Conservation (phyloP, 2,329 filamentous ascomycete species). For the Pseudodiploospora longispora region DNA sequence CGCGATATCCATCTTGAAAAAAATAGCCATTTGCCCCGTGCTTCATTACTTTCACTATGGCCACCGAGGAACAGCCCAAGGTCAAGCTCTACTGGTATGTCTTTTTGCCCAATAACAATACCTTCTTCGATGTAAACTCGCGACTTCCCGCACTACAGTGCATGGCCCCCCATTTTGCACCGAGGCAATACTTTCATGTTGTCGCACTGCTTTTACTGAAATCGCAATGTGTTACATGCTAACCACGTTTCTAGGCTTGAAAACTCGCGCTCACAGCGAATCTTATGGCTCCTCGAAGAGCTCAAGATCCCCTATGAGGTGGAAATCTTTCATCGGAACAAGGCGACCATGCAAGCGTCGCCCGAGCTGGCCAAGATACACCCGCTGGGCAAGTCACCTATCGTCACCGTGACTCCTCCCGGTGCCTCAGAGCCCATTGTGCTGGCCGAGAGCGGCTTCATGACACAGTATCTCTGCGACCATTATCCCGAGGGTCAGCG, state of each 20-base stretch:
- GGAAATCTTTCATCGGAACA: slow-evolving; percentile 65
- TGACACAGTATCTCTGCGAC: slow-evolving; percentile 75
- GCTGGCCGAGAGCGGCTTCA: slow-evolving; percentile 73
- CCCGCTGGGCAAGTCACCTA: slow-evolving; percentile 78
- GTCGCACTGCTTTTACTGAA: not conserved
- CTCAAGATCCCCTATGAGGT: slow-evolving; percentile 72
- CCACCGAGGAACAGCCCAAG: slow-evolving; percentile 34
- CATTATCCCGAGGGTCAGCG: slow-evolving; percentile 40
- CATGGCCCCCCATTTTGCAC: not conserved
- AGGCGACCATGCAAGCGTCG: slow-evolving; percentile 59
- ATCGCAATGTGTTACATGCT: not conserved
- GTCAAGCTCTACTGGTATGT: slow-evolving; percentile 56
- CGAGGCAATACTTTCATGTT: not conserved
- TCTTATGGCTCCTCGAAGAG: slow-evolving; percentile 81
- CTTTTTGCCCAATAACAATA: not conserved
- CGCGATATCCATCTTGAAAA: too few species aligned
- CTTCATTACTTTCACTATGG: slow-evolving; percentile 10
- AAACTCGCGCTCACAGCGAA: slow-evolving; percentile 71
- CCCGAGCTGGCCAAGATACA: slow-evolving; percentile 70
- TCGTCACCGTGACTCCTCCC: slow-evolving; percentile 55
- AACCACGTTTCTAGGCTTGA: slow-evolving; percentile 56
- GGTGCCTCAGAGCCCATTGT: slow-evolving; percentile 42
- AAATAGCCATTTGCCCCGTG: too few species aligned
- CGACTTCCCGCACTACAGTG: not conserved
- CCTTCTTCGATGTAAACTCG: not conserved